Conservation (phyloP, 352 stramenopile species). For the Phytophthora sojae region DNA sequence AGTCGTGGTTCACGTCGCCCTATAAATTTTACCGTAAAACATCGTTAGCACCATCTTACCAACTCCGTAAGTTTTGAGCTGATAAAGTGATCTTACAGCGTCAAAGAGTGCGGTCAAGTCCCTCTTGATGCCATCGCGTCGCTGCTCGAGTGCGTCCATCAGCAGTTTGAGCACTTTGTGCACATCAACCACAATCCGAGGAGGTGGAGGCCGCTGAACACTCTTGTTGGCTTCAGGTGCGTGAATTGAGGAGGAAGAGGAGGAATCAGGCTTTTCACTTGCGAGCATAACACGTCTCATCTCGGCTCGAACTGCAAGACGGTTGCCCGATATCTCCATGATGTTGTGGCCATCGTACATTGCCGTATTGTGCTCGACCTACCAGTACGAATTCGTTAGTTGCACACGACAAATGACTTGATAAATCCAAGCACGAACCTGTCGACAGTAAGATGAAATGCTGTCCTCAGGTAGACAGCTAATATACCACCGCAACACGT, state of each 20-base stretch:
- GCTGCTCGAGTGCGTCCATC: slow-evolving; percentile 67
- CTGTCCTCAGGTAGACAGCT: slow-evolving; percentile 64
- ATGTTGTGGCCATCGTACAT: slow-evolving; percentile 62
- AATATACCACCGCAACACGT: slow-evolving; percentile 69
- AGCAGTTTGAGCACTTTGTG: slow-evolving; percentile 68
- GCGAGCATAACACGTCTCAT: slow-evolving; percentile 76
- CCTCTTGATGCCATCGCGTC: slow-evolving; percentile 56
- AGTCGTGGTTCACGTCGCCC: slow-evolving; percentile 79
- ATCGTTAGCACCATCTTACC: background rate
- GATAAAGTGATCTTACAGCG: slow-evolving; percentile 29
- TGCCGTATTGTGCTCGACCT: slow-evolving; percentile 74
- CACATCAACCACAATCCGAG: slow-evolving; percentile 64
- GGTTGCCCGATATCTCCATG: slow-evolving; percentile 65
- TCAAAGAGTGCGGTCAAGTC: slow-evolving; percentile 67
- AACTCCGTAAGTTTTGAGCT: background rate
- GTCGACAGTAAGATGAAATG: slow-evolving; percentile 65
- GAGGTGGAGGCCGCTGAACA: slow-evolving; percentile 25
- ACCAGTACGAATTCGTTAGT: slow-evolving; percentile 2
- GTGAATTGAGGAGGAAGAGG: background rate
- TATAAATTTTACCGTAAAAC: slow-evolving; percentile 12
- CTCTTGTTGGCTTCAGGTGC: slow-evolving; percentile 15
- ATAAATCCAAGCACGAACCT: slow-evolving; percentile 33
- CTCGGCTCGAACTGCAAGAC: slow-evolving; percentile 70
- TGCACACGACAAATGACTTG: background rate
- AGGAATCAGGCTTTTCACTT: slow-evolving; percentile 16